These are phyloP conservation scores for Elasticomyces elasticus DNA, from an alignment of 495 filamentous ascomycete species.

Conservation along the genomic window DNA sequence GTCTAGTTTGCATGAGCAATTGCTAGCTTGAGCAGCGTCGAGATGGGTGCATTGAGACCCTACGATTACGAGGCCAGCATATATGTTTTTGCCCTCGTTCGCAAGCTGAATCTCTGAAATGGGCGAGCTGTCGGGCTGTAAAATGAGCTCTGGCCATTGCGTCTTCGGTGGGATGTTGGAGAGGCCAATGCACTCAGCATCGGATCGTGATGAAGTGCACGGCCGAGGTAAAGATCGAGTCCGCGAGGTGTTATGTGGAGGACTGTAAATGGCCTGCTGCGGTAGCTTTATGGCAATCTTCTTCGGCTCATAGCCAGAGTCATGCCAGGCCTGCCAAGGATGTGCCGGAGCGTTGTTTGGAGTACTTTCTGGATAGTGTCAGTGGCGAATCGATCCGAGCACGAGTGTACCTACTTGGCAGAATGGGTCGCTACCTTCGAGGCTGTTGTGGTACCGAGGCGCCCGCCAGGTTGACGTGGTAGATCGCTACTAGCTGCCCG, in stretches of 20 bases:
- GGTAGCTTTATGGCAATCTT: neutral
- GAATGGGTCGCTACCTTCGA: no score
- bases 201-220: neutral
- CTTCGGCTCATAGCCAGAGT: neutral
- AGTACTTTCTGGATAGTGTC: no score
- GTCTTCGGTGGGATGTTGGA: neutral
- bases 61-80: conserved; percentile 66
- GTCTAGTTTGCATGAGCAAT: conserved; percentile 32
- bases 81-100: conserved; percentile 60
- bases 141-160: conserved; percentile 8
- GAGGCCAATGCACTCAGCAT: neutral
- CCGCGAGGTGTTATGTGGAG: neutral
- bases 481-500: no score
- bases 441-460: no score
- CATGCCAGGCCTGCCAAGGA: no score
- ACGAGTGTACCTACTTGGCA: no score
- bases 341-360: no score
- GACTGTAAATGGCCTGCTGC: neutral
- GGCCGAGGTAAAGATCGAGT: neutral
- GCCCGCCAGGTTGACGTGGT: no score
- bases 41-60: conserved; percentile 70
- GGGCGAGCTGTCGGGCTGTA: conserved; percentile 54
- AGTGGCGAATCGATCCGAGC: no score
- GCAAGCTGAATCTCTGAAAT: conserved; percentile 66
- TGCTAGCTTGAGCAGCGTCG: conserved; percentile 40